Percentiles rank a stretch among this genome's conserved stretches.
Evolutionary conservation across 2,329 filamentous ascomycete species (phyloP).

Genomic region (Scedosporium minutisporum): DNA sequence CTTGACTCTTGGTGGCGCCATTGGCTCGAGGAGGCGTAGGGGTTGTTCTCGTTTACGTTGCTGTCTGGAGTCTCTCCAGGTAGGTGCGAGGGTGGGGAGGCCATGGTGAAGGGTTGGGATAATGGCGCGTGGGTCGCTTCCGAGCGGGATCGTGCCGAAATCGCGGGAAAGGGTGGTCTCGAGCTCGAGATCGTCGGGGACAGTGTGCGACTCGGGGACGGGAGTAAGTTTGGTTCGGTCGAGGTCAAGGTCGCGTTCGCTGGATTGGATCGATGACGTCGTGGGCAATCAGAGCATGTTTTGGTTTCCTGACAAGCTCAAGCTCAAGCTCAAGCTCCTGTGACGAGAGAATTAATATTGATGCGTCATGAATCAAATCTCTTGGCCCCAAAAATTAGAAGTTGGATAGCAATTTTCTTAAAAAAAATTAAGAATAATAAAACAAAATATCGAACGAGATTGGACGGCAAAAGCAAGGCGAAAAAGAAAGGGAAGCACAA

Average conservation of each 20-base stretch:
- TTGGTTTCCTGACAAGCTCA: neutral
- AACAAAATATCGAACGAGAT: neutral
- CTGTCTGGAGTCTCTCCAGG: neutral
- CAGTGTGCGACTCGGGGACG: neutral
- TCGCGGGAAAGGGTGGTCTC: neutral
- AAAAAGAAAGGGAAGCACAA: neutral
- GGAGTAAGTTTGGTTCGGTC: neutral
- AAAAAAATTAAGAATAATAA: neutral
- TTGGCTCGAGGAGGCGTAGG: conserved; percentile 44
- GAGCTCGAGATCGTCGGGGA: neutral
- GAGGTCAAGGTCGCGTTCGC: neutral
- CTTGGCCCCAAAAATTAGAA: neutral
- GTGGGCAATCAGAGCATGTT: neutral
- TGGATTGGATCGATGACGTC: neutral
- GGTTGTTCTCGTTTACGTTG: conserved; percentile 20
- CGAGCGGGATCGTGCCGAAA: neutral
- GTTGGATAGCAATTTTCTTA: neutral
- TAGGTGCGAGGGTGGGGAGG: neutral
- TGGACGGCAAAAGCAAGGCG: neutral
- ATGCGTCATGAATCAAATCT: neutral
- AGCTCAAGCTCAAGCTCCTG: neutral
- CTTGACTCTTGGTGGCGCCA: conserved; percentile 58
- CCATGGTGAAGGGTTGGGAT: neutral
- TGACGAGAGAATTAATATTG: neutral
- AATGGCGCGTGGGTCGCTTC: neutral